Evolutionary conservation across 108 stramenopile genomes (phyloP), one percentile per base, ranked within the genome.

Genomic region (Nannochloropsis salina): DNA sequence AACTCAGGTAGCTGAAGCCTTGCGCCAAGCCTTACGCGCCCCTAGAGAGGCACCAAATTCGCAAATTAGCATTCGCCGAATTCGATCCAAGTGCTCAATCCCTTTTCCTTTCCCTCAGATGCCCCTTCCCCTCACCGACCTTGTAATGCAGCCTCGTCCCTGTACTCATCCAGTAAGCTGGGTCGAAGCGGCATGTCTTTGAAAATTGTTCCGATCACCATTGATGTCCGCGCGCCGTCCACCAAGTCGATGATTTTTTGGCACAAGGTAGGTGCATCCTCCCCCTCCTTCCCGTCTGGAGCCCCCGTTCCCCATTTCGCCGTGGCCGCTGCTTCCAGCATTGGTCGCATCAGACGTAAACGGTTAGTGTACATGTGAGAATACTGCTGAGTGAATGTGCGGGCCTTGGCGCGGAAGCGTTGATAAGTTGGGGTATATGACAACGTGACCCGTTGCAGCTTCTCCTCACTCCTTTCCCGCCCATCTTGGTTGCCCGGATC

Each of bases 141-240:
- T 74, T 74, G 61, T n/a, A 74, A 74, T n/a, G 61, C 61, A 22
- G 88, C 44, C 42, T 91, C 90, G 11, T 83, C 84, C 9, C 44
- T 41, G 83, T 91, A 92, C 86, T 92, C 92, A 31, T 86, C 91
- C 22, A 92, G 80, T 20, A 92, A 85, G 74, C 86, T 89, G 2
- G 91, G 92, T 44, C 90, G 51, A 22, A 89, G 83, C 44, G 44
- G 42, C 91, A 90, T 89, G 41, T 21, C 88, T 86, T 89, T 85
- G 41, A 74, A 85, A 18, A 86, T n/a, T 15, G 81, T 47, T 6
- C 83, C 81, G 21, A 81, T 42, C 4, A 42, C 22, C 43, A 83
- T 41, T 6, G 31, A 42, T 10, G 80, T 79, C 20, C 51, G 40
- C n/a, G n/a, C 21, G 80, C 79, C 51, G 40, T 41, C 43, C 51